Evolutionary conservation across 2,329 filamentous ascomycete genomes (phyloP).

Genomic region (Diaporthe caulivora): DNA sequence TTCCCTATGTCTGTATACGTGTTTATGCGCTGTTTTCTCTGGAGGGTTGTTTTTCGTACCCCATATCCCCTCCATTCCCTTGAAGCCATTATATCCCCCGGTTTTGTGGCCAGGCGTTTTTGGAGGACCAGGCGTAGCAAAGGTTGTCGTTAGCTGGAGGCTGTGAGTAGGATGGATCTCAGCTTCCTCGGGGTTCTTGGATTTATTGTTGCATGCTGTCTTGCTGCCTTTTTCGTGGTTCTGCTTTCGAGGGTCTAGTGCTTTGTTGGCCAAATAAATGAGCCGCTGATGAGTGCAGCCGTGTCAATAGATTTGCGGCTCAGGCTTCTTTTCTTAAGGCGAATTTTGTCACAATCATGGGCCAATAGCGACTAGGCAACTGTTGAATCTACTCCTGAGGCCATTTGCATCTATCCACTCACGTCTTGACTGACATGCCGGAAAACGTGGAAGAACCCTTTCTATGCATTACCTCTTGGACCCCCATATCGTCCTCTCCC

Average conservation of each 20-base stretch:
- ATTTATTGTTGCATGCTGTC: not conserved
- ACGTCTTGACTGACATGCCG: slow-evolving; percentile 10
- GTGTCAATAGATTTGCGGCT: slow-evolving; percentile 29
- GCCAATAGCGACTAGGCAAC: not conserved
- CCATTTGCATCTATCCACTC: slow-evolving; percentile 24
- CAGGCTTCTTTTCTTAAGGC: not conserved
- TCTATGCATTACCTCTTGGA: slow-evolving; percentile 11
- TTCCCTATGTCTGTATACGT: slow-evolving; percentile 27
- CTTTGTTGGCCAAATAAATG: slow-evolving; percentile 28
- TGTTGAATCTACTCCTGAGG: not conserved
- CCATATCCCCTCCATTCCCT: not conserved
- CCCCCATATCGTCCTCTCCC: not conserved
- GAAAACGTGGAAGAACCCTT: not conserved
- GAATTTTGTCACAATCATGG: slow-evolving; percentile 1
- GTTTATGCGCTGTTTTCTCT: slow-evolving; percentile 22
- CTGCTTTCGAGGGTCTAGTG: not conserved
- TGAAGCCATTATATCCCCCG: slow-evolving; percentile 28
- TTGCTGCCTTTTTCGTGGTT: not conserved
- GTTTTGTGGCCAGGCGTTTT: slow-evolving; percentile 34
- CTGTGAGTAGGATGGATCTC: slow-evolving; percentile 13
- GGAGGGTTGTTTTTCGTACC: slow-evolving; percentile 4
- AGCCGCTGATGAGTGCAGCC: slow-evolving; percentile 4
- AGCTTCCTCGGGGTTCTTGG: slow-evolving; percentile 7
- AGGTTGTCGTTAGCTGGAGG: not conserved
- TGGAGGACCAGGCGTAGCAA: slow-evolving; percentile 19